Conservation (phyloP, 73 alveolate genomes). For the Breviolum minutum region DNA sequence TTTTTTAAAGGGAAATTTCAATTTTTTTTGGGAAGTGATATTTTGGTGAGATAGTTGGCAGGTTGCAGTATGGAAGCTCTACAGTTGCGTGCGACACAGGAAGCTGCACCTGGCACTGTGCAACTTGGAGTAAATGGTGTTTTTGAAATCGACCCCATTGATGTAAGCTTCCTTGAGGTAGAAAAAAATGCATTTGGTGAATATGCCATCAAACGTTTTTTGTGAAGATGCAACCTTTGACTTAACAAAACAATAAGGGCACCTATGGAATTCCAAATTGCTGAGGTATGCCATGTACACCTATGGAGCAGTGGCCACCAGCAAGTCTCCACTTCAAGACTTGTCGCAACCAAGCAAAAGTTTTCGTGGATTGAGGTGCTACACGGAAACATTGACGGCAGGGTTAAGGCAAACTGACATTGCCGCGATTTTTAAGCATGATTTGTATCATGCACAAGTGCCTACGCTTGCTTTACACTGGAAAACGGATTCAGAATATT, state of each 20-base stretch:
- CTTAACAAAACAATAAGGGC: background rate
- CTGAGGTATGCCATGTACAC: conserved; percentile 75
- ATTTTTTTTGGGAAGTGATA: too few relatives aligned
- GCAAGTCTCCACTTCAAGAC: conserved; percentile 58
- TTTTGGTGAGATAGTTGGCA: too few relatives aligned
- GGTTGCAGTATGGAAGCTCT: conserved; percentile 39
- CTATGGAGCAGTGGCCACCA: conserved; percentile 76
- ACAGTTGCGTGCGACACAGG: background rate
- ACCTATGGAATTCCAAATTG: background rate
- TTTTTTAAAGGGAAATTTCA: too few relatives aligned
- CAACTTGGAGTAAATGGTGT: conserved; percentile 5
- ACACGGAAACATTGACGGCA: conserved; percentile 30
- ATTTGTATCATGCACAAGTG: conserved; percentile 19
- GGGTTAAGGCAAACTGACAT: conserved; percentile 16
- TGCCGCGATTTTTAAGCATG: conserved; percentile 31
- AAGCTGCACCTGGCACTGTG: conserved; percentile 1
- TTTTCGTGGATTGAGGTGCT: conserved; percentile 70
- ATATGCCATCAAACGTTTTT: background rate
- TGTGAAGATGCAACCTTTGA: background rate
- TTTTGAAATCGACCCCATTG: background rate
- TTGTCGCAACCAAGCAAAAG: conserved; percentile 27
- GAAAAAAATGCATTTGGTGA: too few relatives aligned
- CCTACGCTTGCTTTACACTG: conserved; percentile 75
- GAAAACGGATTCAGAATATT: conserved; percentile 77
- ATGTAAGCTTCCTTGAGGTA: background rate